Base-by-base conservation (phyloP, 2,329 filamentous ascomycete species). In the Aspergillus bombycis region DNA sequence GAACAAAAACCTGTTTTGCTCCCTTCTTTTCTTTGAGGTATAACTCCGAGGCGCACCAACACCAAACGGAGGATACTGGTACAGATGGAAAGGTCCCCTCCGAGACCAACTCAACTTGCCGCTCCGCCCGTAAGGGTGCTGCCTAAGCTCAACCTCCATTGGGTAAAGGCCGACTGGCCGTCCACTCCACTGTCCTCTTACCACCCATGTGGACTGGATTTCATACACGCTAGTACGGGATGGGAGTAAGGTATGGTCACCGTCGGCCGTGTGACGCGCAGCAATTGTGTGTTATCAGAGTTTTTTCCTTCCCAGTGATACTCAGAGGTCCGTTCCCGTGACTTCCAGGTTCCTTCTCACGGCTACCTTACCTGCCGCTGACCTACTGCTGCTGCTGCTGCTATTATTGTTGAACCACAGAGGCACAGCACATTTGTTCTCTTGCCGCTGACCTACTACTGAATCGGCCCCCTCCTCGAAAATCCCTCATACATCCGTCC, bases 401-500 rank as follows among this genome's bases (percentile, higher is more conserved):
- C 30, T 54, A 54, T 54, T 54, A 54, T 54, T 55, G 7, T 41
- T 34, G 38, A 19, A 28, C 36, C 46, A 26, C 38, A 32, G 36
- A 50, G 21, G 48, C 38, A 43, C 52, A 55, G 52, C 32, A 55
- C n/a, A 55, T 55, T 52, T 26, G n/a, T 30, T 56, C 38, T 60
- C 46, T 45, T 46, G 52, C 62, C 64, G 59, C 61, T 62, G 43
- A 62, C 34, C 16, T 36, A 36, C 16, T 36, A 36, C 61, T 54
- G 50, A 65, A 52, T 60, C 56, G 41, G 36, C 62, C 60, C 58
- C 38, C 54, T 46, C 45, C n/a, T 61, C 52, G 58, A 71, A 70
- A 70, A 71, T 71, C 68, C 69, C 67, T 70, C 68, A 69, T 69
- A 70, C 62, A 63, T 36, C 57, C 30, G 50, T 57, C 52, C 52